Base-by-base conservation (phyloP, 352 stramenopile species). In the Globisporangium irregulare region DNA sequence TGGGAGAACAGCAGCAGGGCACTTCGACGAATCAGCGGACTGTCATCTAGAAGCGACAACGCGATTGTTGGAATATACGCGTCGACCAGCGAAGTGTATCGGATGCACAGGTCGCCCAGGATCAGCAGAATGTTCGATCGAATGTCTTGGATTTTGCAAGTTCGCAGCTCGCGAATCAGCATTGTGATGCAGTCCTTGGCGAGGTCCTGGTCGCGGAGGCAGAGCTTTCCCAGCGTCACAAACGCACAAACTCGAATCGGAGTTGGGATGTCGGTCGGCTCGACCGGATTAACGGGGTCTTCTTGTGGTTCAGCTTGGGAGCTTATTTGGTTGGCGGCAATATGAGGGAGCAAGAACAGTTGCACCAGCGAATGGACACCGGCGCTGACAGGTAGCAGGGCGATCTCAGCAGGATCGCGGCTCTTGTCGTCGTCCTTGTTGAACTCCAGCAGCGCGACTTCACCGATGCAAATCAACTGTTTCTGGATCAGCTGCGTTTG, bases 51-150 rank as follows among this genome's bases (percentile, higher is more conserved):
- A 10, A 99, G 81, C 64, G 95, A 98, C 4, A 96, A 78, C 15
- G 96, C 97, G 73, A 99, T 99, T 0, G 95, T 95, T 12, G 94
- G 89, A n/a, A 99, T 75, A 73, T 99, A 98, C 32, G 89, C 86
- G 66, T 99, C 97, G 10, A 98, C 94, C 36, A 99, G 79, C 36
- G 97, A 95, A 6, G 97, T 99, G 81, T 99, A 99, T 3, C 93
- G 88, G 36, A 99, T 94, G 68, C 94, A 99, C 32, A 99, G 71
- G 79, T 99, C 97, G 15, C 96, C 95, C 18, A 99, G 79, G 27
- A 99, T 97, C 54, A 99, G 73, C 67, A 99, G 70, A 9, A 97
- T 96, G 75, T 99, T 99, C n/a, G 90, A 97, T n/a, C 95, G 89
- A 22, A 99, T 95, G 41, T 95, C 82, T 62, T 93, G 82, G 69